Evolutionary conservation across 805 yeast genomes (phyloP).

Genomic region (Metschnikowia noctiluminum): DNA sequence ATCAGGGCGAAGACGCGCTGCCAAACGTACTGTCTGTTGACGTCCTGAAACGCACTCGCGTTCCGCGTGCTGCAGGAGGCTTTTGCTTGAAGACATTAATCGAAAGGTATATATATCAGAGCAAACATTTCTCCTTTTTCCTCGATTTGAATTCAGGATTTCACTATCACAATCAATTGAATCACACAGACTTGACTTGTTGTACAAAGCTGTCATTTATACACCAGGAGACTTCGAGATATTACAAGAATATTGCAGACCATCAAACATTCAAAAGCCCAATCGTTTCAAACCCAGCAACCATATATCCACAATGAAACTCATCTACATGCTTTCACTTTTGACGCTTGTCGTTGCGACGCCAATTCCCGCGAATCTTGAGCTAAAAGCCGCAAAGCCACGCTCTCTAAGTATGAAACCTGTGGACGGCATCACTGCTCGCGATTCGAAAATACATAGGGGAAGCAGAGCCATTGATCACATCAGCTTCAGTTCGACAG

Average conservation of each 20-base stretch:
- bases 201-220: not conserved
- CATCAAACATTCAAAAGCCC: too few relatives aligned
- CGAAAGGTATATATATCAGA: too few relatives aligned
- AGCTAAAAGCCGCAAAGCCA: constrained; percentile 19
- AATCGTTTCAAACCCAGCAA: not conserved
- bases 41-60: constrained; percentile 5
- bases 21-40: not conserved
- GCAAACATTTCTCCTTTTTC: too few relatives aligned
- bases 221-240: not conserved
- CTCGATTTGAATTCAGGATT: too few relatives aligned
- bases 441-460: not conserved
- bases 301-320: constrained; percentile 6
- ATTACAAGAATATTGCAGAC: too few relatives aligned
- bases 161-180: too few relatives aligned
- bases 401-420: constrained; percentile 14
- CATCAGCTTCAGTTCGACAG: constrained; percentile 4
- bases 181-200: too few relatives aligned
- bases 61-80: not conserved
- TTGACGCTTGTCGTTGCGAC: constrained; percentile 18
- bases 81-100: too few relatives aligned
- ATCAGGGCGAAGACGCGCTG: constrained; percentile 3
- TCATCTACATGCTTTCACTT: constrained; percentile 2
- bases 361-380: constrained; percentile 30
- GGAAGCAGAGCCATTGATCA: not conserved
- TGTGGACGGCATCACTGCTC: not conserved